These are phyloP conservation scores for Parvularia atlantis DNA, from an alignment of 78 protist genomes.

Conservation along the genomic window DNA sequence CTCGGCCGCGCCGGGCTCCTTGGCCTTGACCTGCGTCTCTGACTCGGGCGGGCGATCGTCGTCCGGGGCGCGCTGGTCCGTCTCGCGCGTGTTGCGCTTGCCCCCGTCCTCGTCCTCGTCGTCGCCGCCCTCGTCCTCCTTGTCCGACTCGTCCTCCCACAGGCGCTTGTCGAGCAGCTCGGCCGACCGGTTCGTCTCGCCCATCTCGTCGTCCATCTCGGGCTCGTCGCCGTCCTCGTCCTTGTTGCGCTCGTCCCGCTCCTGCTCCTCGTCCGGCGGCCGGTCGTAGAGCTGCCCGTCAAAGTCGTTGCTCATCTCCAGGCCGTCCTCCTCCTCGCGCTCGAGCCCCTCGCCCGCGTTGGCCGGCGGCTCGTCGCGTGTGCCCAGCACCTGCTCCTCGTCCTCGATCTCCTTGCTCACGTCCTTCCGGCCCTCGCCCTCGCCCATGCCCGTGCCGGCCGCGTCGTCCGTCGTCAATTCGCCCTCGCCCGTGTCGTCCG, in stretches of 20 bases:
- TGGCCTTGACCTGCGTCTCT: too few species aligned
- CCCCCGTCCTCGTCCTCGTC: slow-evolving; percentile 9
- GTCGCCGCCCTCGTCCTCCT: neutral
- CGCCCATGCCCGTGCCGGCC: slow-evolving; percentile 75
- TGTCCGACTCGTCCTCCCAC: neutral
- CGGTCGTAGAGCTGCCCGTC: slow-evolving; percentile 68
- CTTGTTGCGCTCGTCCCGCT: slow-evolving; percentile 33
- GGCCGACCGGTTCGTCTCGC: slow-evolving; percentile 18
- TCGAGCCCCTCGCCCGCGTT: neutral
- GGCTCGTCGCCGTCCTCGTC: slow-evolving; percentile 17
- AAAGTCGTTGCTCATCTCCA: slow-evolving; percentile 74
- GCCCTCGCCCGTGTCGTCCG: neutral
- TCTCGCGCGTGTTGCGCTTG: too few species aligned
- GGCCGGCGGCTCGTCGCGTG: neutral
- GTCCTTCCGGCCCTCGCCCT: slow-evolving; percentile 73
- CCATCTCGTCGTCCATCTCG: neutral
- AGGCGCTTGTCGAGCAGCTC: neutral
- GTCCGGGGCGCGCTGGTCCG: too few species aligned
- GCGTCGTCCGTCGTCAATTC: neutral
- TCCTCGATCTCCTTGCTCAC: slow-evolving; percentile 58
- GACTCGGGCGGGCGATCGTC: too few species aligned
- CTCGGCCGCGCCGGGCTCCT: too few species aligned
- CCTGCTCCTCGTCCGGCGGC: slow-evolving; percentile 53
- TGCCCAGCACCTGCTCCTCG: slow-evolving; percentile 55
- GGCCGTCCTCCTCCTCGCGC: slow-evolving; percentile 44